Evolutionary conservation across 202 grass and related monocot genomes (phyloP).

Genomic region (Panicum hallii): DNA sequence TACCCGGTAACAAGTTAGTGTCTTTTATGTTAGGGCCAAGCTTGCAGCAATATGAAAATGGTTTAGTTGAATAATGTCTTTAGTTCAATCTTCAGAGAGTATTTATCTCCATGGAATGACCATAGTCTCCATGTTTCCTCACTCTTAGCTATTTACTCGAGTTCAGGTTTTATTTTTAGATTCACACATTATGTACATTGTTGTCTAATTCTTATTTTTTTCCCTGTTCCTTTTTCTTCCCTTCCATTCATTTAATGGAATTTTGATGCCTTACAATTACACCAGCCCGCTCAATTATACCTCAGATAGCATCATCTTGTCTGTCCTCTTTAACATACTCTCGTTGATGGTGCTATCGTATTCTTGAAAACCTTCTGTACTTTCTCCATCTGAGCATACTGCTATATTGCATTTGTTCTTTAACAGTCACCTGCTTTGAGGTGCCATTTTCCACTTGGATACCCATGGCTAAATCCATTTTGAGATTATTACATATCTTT

Average conservation of each 20-base stretch:
- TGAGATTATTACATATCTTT: slow-evolving; percentile 59
- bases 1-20: background rate
- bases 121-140: background rate
- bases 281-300: slow-evolving; percentile 43
- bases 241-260: slow-evolving; percentile 52
- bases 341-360: slow-evolving; percentile 30
- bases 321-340: slow-evolving; percentile 38
- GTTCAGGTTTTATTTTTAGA: slow-evolving; percentile 36
- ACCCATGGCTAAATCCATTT: slow-evolving; percentile 60
- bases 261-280: slow-evolving; percentile 46
- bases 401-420: slow-evolving; percentile 41
- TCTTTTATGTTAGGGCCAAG: background rate
- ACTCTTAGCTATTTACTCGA: slow-evolving; percentile 3
- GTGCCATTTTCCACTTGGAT: slow-evolving; percentile 53
- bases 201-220: slow-evolving; percentile 46
- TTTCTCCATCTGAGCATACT: slow-evolving; percentile 24
- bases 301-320: slow-evolving; percentile 50
- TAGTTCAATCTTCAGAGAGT: background rate
- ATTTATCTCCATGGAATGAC: background rate
- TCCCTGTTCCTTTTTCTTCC: slow-evolving; percentile 27
- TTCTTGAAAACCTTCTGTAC: slow-evolving; percentile 42
- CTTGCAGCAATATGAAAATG: background rate
- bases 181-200: slow-evolving; percentile 39
- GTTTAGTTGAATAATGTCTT: background rate
- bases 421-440: slow-evolving; percentile 42